Evolutionary conservation across 116 monocot genomes (phyloP).

Genomic region (Trichopus zeylanicus): DNA sequence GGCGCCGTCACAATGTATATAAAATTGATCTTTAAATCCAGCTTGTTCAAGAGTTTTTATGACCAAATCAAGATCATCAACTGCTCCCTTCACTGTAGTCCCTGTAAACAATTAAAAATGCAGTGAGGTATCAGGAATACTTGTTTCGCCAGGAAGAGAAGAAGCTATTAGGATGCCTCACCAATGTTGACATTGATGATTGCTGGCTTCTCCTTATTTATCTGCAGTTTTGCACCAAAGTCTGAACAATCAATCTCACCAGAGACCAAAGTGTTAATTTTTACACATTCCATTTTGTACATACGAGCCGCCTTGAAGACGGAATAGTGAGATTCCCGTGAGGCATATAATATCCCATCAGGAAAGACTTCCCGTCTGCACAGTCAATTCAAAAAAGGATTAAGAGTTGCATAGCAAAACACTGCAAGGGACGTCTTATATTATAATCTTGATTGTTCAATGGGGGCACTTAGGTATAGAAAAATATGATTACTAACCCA

Average conservation of each 20-base stretch:
- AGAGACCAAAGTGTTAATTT: slow-evolving; percentile 59
- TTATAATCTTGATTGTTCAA: neutral
- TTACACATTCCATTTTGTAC: slow-evolving; percentile 88
- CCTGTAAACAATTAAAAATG: slow-evolving; percentile 34
- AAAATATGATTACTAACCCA: slow-evolving; percentile 37
- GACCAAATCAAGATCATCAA: slow-evolving; percentile 92
- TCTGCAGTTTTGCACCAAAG: slow-evolving; percentile 47
- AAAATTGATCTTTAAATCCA: slow-evolving; percentile 78
- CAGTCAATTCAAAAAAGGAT: neutral
- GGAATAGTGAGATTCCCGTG: slow-evolving; percentile 84
- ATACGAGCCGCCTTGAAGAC: slow-evolving; percentile 95
- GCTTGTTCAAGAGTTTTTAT: slow-evolving; percentile 72
- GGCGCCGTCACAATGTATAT: slow-evolving; percentile 96
- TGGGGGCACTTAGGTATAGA: neutral
- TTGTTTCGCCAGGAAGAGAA: neutral
- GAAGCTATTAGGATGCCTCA: slow-evolving; percentile 8
- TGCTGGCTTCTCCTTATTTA: slow-evolving; percentile 72
- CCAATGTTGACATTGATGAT: slow-evolving; percentile 96
- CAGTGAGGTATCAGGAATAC: neutral
- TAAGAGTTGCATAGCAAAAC: neutral
- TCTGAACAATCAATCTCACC: slow-evolving; percentile 89
- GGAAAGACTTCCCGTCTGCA: slow-evolving; percentile 77
- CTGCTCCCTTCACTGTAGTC: slow-evolving; percentile 94
- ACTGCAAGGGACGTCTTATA: neutral
- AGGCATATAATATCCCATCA: slow-evolving; percentile 85